Conservation (phyloP, 768 basidiomycete genomes). For the Psilocybe azurescens region DNA sequence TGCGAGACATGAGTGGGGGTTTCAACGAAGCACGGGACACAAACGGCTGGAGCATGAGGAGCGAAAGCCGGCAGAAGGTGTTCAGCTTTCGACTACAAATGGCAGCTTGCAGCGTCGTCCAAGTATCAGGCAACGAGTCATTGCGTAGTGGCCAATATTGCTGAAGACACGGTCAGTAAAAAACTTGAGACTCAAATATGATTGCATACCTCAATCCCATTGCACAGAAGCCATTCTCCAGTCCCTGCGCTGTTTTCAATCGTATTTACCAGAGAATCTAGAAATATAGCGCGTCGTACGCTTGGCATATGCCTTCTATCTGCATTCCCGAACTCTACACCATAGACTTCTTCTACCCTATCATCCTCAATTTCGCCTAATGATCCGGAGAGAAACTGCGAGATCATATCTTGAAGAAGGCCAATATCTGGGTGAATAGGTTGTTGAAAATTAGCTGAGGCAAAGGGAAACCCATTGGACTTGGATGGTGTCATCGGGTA, state of each 20-base stretch:
- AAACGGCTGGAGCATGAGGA: constrained; percentile 33
- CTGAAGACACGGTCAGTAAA: constrained; percentile 30
- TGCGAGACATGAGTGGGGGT: constrained; percentile 4
- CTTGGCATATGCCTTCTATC: constrained; percentile 34
- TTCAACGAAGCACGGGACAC: constrained; percentile 22
- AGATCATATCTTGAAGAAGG: constrained; percentile 45
- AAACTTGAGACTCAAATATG: background rate
- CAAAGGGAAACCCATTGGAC: constrained; percentile 4
- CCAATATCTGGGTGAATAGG: constrained; percentile 25
- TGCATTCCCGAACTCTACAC: constrained; percentile 39
- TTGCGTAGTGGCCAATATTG: constrained; percentile 52
- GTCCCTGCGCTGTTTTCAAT: constrained; percentile 50
- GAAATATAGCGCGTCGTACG: constrained; percentile 42
- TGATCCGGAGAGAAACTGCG: constrained; percentile 48
- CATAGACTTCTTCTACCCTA: constrained; percentile 58
- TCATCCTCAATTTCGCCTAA: constrained; percentile 53
- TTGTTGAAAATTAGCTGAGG: constrained; percentile 20
- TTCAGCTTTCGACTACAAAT: constrained; percentile 55
- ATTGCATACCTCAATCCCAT: constrained; percentile 52
- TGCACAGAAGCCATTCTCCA: constrained; percentile 56
- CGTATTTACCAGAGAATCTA: constrained; percentile 56
- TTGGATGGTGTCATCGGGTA: constrained; percentile 17
- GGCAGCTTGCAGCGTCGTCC: constrained; percentile 50
- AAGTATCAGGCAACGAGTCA: constrained; percentile 32
- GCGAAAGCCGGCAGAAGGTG: constrained; percentile 40